phyloP scores from a whole-genome alignment of 805 yeast species.

The Cyberlindnera bimundalis region DNA sequence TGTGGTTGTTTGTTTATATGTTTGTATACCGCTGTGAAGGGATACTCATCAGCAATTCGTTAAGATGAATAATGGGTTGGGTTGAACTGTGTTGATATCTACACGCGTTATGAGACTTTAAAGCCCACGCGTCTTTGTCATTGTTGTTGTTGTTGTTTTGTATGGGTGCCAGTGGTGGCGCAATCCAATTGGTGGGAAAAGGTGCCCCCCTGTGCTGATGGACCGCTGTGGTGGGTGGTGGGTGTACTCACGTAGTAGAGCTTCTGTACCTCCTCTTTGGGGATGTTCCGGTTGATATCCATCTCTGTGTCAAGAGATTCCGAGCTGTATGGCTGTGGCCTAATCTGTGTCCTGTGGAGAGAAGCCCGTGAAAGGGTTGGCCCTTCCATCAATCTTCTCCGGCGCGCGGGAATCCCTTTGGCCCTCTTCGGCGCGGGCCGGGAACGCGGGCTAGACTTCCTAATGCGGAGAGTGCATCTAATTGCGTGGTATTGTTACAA shows the following conservation, averaged over 20 bases:
- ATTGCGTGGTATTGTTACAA: no score
- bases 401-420: slow-evolving; percentile 4
- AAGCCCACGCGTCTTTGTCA: slow-evolving; percentile 8
- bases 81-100: no score
- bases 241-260: slow-evolving; percentile 26
- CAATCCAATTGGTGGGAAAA: not conserved
- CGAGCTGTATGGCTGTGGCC: not conserved
- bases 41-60: not conserved
- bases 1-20: not conserved
- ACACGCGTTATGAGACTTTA: slow-evolving; percentile 3
- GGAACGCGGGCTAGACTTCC: slow-evolving; percentile 6
- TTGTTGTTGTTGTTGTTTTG: not conserved
- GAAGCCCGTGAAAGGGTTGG: slow-evolving; percentile 13
- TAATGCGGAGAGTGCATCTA: not conserved
- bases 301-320: slow-evolving; percentile 8
- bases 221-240: no score
- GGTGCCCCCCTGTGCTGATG: no score
- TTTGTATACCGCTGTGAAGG: no score
- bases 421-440: slow-evolving; percentile 3
- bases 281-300: slow-evolving; percentile 24
- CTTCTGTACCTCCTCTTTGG: slow-evolving; percentile 29
- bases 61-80: no score
- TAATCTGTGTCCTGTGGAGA: slow-evolving; percentile 7
- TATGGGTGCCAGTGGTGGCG: slow-evolving; percentile 4
- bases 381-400: slow-evolving; percentile 11